These are phyloP conservation scores for Spinacia oleracea DNA, from an alignment of 179 eudicot genomes.

Conservation along the genomic window DNA sequence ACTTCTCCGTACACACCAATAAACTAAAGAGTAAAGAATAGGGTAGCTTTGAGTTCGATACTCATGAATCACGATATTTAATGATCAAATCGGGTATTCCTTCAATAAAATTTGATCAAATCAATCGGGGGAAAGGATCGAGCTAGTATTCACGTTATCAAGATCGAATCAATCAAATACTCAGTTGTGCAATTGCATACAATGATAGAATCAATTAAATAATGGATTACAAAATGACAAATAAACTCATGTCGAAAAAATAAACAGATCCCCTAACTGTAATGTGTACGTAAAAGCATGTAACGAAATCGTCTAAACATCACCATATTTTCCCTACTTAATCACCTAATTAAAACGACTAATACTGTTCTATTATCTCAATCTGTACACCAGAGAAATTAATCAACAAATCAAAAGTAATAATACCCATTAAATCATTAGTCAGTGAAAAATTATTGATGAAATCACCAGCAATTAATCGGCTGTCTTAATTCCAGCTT, in stretches of 20 bases:
- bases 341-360: not conserved
- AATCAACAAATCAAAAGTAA: not conserved
- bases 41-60: too few relatives aligned
- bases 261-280: not conserved
- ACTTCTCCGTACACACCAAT: too few relatives aligned
- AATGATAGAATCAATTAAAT: not conserved
- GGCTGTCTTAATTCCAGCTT: conserved; percentile 34
- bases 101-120: too few relatives aligned
- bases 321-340: not conserved
- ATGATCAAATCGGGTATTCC: too few relatives aligned
- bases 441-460: not conserved
- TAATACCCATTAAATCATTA: not conserved
- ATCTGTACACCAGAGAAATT: conserved; percentile 11
- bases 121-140: too few relatives aligned
- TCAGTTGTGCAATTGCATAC: not conserved
- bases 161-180: too few relatives aligned
- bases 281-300: not conserved
- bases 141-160: too few relatives aligned
- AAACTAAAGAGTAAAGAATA: too few relatives aligned
- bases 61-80: too few relatives aligned
- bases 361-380: not conserved
- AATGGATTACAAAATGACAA: not conserved
- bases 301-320: not conserved
- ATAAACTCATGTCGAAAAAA: not conserved
- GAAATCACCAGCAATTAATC: not conserved